Evolutionary conservation across 352 stramenopile species (phyloP), one percentile per base, ranked within the genome.

Genomic region (Pilasporangium apinafurcum): DNA sequence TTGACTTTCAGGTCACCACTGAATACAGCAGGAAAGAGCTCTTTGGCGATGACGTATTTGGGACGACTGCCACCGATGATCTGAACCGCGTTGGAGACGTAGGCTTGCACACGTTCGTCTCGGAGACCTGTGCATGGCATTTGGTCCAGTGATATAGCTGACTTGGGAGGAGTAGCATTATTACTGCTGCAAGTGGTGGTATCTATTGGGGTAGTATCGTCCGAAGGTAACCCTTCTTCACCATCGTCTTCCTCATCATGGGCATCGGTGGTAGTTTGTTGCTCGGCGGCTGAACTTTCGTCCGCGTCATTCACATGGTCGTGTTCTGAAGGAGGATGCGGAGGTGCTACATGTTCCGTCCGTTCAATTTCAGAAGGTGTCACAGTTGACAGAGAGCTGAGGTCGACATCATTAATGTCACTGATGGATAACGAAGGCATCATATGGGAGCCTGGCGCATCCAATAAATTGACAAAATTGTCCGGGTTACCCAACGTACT

Each of bases 1-100:
- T 79, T 76, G 32, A 88, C 65, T 20, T 80, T 82, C 28, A 63
- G 58, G 16, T 74, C 64, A 16, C 69, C 66, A 2, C 35, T 43
- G 37, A 92, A 89, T 5, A 74, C 61, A 13, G 69, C 55, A 7
- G 77, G 77, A 32, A 85, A 88, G 3, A 89, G 37, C 37, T 92
- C 80, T 13, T 80, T 80, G 9, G 80, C 80, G 36, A 92, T 87
- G 10, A 92, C 77, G 34, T 92, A 87, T 24, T 76, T 77, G 14
- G 80, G 80, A 9, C 80, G 71, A 42, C 80, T 88, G 6, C 80
- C 80, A 17, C 80, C 80, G 9, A 87, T 76, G 22, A 86, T 46
- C 42, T 92, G 80, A 0, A 86, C 68, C 0, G 76, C 65, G 21
- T 64, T 75, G 13, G 59, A 63, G 6, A 89, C 77, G 30, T 86